Percentiles rank a stretch among this genome's conserved stretches.
Conservation (phyloP, 2,329 filamentous ascomycete species). For the Apiospora marii region DNA sequence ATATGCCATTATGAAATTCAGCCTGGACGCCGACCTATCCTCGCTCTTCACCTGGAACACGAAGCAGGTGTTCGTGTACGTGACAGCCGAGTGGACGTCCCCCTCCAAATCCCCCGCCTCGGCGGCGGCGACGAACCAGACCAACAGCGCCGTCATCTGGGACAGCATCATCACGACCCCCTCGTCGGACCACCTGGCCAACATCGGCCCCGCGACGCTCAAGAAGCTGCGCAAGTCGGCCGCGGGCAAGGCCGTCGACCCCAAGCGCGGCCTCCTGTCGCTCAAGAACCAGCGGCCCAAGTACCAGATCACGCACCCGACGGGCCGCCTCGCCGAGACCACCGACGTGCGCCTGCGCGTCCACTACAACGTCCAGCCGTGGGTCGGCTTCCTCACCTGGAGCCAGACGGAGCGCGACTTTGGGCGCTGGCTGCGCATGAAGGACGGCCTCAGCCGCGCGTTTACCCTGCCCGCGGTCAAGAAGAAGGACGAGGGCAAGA, state of each 20-base stretch:
- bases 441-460: slow-evolving; percentile 68
- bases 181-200: slow-evolving; percentile 68
- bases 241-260: slow-evolving; percentile 67
- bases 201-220: slow-evolving; percentile 65
- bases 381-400: slow-evolving; percentile 91
- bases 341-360: slow-evolving; percentile 80
- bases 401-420: slow-evolving; percentile 61
- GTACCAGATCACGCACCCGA: slow-evolving; percentile 95
- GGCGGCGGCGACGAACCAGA: slow-evolving; percentile 44
- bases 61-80: slow-evolving; percentile 96
- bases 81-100: slow-evolving; percentile 77
- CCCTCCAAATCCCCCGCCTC: slow-evolving; percentile 42
- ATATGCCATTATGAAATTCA: slow-evolving; percentile 94
- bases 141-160: slow-evolving; percentile 89
- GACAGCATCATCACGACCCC: slow-evolving; percentile 88
- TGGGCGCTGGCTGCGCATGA: slow-evolving; percentile 70
- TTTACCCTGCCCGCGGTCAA: slow-evolving; percentile 75
- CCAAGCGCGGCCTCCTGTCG: slow-evolving; percentile 72
- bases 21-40: slow-evolving; percentile 88
- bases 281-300: slow-evolving; percentile 90
- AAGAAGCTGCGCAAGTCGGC: slow-evolving; percentile 69
- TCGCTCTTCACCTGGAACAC: slow-evolving; percentile 99
- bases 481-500: slow-evolving; percentile 56
- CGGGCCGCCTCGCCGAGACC: slow-evolving; percentile 76
- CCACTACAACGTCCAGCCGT: slow-evolving; percentile 97